phyloP scores from a whole-genome alignment of 371 early-diverging fungal species.

The Haplosporangium sp. region DNA sequence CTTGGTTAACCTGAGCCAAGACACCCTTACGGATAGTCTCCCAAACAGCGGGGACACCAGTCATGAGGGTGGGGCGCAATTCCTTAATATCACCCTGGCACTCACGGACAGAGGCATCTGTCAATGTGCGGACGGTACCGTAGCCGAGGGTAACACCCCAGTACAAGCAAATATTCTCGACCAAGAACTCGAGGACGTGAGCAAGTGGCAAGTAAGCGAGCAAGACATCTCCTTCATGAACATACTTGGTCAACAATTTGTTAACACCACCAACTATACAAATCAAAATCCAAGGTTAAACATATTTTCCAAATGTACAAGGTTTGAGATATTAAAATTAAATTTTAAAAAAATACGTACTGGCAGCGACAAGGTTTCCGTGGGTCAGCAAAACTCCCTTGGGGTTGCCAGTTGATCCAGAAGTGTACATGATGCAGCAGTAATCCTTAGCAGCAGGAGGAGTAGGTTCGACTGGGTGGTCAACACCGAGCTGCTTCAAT shows the following conservation, averaged over 20 bases:
- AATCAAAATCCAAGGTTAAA: slow-evolving; percentile 48
- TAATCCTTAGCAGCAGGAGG: slow-evolving; percentile 78
- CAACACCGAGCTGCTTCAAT: slow-evolving; percentile 68
- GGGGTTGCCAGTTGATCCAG: slow-evolving; percentile 92
- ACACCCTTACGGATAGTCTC: slow-evolving; percentile 92
- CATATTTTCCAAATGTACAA: slow-evolving; percentile 2
- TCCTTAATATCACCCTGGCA: slow-evolving; percentile 95
- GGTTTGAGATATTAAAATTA: background rate
- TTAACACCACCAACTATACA: slow-evolving; percentile 65
- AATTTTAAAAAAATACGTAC: slow-evolving; percentile 8
- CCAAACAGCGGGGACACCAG: slow-evolving; percentile 95
- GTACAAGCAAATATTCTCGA: slow-evolving; percentile 79
- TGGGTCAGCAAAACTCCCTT: slow-evolving; percentile 92
- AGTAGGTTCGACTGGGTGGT: slow-evolving; percentile 67
- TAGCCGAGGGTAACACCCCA: slow-evolving; percentile 91
- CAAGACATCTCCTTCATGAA: slow-evolving; percentile 68
- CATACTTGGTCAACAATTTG: slow-evolving; percentile 56
- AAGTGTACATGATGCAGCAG: slow-evolving; percentile 96
- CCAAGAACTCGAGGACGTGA: slow-evolving; percentile 91
- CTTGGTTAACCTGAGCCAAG: slow-evolving; percentile 70
- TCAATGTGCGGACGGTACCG: slow-evolving; percentile 87
- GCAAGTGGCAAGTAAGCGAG: slow-evolving; percentile 95
- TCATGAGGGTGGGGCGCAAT: slow-evolving; percentile 91
- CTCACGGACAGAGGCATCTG: slow-evolving; percentile 90
- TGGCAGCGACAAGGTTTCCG: slow-evolving; percentile 79